Evolutionary conservation across 164 flowering plant genomes (phyloP).

Genomic region (Vitis cinerea): DNA sequence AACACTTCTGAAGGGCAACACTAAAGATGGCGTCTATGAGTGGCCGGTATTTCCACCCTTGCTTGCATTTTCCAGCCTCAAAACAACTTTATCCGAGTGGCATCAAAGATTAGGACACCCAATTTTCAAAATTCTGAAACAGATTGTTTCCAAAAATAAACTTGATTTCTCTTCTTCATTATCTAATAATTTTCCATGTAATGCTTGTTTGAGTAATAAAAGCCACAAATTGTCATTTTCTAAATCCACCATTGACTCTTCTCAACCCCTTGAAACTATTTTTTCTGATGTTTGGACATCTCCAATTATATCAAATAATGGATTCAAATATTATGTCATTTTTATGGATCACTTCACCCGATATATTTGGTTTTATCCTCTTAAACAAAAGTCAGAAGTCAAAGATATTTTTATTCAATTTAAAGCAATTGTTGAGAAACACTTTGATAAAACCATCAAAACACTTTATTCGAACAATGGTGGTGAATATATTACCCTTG

Average conservation of each 20-base stretch:
- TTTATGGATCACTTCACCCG: no score
- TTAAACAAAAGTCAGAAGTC: no score
- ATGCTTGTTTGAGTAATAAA: conserved; percentile 4
- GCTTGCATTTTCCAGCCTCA: conserved; percentile 1
- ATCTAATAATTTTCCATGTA: neutral
- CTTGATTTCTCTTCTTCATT: neutral
- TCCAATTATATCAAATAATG: no score
- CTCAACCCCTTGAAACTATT: no score
- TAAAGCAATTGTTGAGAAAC: no score
- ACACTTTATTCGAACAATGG: no score
- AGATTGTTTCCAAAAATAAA: neutral
- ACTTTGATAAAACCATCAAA: no score
- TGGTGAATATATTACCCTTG: no score
- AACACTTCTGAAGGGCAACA: conserved; percentile 4
- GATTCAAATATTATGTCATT: no score
- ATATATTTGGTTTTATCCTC: no score
- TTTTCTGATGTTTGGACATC: no score
- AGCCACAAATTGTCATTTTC: conserved; percentile 11
- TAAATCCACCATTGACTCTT: neutral
- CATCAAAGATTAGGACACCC: conserved; percentile 4
- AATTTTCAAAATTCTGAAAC: neutral
- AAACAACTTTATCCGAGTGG: neutral
- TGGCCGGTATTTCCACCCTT: neutral
- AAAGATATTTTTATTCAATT: no score
- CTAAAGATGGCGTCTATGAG: conserved; percentile 15